Evolutionary conservation across 192 early-diverging fungal genomes (phyloP).

Genomic region (Linnemannia exigua): DNA sequence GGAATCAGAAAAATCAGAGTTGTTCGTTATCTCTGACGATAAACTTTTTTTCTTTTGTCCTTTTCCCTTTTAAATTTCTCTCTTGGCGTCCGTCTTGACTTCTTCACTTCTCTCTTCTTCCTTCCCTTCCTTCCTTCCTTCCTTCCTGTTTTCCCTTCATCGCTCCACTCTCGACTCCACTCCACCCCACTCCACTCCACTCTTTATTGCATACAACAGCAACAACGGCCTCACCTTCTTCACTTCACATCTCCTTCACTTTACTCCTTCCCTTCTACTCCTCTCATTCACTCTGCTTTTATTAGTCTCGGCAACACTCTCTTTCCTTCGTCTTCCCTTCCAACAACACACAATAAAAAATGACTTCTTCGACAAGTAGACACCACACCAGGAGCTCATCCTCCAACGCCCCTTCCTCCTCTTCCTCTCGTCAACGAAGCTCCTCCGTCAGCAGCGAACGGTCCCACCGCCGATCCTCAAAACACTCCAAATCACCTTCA

Average conservation of each 20-base stretch:
- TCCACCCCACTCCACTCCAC: background rate
- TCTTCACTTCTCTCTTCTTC: background rate
- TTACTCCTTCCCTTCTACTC: background rate
- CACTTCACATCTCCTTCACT: background rate
- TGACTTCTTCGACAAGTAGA: conserved; percentile 1
- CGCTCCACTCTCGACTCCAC: background rate
- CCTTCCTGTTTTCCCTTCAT: conserved; percentile 7
- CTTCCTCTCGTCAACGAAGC: conserved; percentile 37
- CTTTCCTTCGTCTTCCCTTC: background rate
- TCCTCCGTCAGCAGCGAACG: conserved; percentile 53
- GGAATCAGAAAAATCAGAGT: background rate
- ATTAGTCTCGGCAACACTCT: no score
- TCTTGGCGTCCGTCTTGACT: background rate
- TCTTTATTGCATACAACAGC: background rate
- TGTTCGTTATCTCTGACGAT: background rate
- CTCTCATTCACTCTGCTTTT: background rate
- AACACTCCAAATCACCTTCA: background rate
- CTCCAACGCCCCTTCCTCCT: conserved; percentile 15
- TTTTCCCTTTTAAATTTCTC: no score
- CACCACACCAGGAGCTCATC: conserved; percentile 4
- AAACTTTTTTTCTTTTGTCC: background rate
- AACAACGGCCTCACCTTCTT: background rate
- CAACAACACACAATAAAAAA: background rate
- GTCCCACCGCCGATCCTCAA: conserved; percentile 21
- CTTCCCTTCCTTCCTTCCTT: background rate